These are phyloP conservation scores for Hypoxylon crocopeplum DNA, from an alignment of 495 filamentous ascomycete genomes.

Conservation along the genomic window DNA sequence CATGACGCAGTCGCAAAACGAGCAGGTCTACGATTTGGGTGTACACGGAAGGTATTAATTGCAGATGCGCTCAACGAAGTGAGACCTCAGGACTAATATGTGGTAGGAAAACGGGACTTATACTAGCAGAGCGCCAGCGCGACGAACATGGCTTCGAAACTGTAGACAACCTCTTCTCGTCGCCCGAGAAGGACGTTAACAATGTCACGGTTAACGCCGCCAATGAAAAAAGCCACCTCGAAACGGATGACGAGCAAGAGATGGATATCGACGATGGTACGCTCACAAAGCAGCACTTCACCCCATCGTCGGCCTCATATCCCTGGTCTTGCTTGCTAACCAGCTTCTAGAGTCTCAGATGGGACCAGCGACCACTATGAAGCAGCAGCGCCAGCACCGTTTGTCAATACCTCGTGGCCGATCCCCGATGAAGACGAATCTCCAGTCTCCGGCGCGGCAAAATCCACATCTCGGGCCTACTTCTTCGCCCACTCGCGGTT, in stretches of 20 bases:
- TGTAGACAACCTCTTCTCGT: constrained; percentile 85
- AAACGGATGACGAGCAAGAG: constrained; percentile 42
- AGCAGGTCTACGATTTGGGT: constrained; percentile 57
- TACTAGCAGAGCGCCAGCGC: constrained; percentile 79
- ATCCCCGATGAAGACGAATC: constrained; percentile 62
- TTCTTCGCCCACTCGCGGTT: constrained; percentile 49
- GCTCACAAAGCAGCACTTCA: neutral
- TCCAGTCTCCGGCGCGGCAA: constrained; percentile 63
- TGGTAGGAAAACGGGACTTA: constrained; percentile 79
- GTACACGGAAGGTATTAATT: constrained; percentile 56
- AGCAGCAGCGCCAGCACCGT: constrained; percentile 35
- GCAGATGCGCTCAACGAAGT: neutral
- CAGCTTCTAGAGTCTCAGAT: constrained; percentile 38
- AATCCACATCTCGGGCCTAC: constrained; percentile 52
- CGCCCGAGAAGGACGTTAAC: constrained; percentile 68
- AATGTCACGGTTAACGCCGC: constrained; percentile 26
- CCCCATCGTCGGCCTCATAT: too few relatives aligned
- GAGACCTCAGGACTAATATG: constrained; percentile 5
- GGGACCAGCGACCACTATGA: constrained; percentile 39
- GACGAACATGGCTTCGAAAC: constrained; percentile 93
- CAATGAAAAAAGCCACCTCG: constrained; percentile 31
- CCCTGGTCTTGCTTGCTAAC: constrained; percentile 13
- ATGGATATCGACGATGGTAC: constrained; percentile 46
- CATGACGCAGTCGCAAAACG: constrained; percentile 45
- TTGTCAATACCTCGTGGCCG: constrained; percentile 53